phyloP scores from a whole-genome alignment of 2,329 filamentous ascomycete species.

The Penicillium sp. region DNA sequence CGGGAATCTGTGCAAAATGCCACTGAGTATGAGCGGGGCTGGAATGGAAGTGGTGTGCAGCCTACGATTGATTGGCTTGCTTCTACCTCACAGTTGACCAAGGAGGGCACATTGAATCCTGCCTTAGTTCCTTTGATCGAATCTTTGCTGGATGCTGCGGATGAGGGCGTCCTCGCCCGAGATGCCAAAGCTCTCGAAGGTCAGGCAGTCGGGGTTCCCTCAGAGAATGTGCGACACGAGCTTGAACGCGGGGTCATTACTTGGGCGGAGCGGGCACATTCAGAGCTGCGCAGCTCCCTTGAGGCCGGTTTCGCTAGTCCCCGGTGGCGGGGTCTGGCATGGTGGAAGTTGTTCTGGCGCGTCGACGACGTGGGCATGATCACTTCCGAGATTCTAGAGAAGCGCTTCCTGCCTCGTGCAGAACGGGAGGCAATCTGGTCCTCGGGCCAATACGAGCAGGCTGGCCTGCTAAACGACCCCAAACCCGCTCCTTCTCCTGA shows the following conservation, averaged over 20 bases:
- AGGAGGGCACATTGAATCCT: constrained; percentile 59
- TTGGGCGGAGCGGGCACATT: constrained; percentile 80
- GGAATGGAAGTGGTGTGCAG: constrained; percentile 71
- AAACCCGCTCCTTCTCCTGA: constrained; percentile 2
- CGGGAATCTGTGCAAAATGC: constrained; percentile 69
- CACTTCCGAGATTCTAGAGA: constrained; percentile 72
- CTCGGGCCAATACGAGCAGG: constrained; percentile 70
- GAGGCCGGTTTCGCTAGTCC: constrained; percentile 73
- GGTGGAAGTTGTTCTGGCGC: constrained; percentile 96
- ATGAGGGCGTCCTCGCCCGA: constrained; percentile 30
- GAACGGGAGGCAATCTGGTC: constrained; percentile 83
- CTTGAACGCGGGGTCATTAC: constrained; percentile 62
- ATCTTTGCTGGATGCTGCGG: constrained; percentile 58
- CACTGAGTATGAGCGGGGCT: constrained; percentile 69
- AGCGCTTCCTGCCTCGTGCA: constrained; percentile 72
- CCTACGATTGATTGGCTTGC: constrained; percentile 64
- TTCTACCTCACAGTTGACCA: constrained; percentile 21
- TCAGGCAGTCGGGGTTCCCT: constrained; percentile 36
- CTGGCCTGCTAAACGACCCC: constrained; percentile 50
- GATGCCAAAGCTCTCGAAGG: constrained; percentile 31
- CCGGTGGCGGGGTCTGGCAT: constrained; percentile 76
- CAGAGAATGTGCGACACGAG: constrained; percentile 44
- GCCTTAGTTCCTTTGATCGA: constrained; percentile 65
- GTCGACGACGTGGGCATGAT: constrained; percentile 89
- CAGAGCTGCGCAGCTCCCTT: constrained; percentile 77